phyloP scores from a whole-genome alignment of 176 grass and related monocot species.

The Zoysia japonica region DNA sequence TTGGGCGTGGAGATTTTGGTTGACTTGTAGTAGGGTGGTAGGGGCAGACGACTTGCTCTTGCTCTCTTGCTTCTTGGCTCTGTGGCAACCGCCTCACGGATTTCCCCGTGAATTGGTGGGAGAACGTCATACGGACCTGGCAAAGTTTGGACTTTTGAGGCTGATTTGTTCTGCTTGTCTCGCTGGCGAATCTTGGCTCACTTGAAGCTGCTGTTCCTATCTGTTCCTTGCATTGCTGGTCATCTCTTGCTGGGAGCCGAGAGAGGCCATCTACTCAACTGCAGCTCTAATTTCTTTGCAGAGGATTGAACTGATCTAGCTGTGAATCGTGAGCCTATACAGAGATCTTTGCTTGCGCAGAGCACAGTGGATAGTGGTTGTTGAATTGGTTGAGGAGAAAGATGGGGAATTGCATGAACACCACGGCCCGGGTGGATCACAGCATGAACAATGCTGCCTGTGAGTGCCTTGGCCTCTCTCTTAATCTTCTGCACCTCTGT shows the following conservation, averaged over 20 bases:
- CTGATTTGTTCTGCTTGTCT: too few species aligned
- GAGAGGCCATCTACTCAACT: not conserved
- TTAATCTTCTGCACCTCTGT: not conserved
- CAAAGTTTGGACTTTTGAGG: conserved; percentile 27
- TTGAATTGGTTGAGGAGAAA: conserved; percentile 38
- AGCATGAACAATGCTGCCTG: conserved; percentile 60
- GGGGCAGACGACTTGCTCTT: not conserved
- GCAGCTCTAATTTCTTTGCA: not conserved
- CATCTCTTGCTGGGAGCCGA: not conserved
- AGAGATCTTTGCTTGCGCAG: conserved; percentile 22
- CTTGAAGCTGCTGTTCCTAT: not conserved
- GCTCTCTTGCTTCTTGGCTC: conserved; percentile 21
- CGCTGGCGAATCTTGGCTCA: not conserved
- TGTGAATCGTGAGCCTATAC: not conserved
- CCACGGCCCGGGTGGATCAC: conserved; percentile 55
- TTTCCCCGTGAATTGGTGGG: not conserved
- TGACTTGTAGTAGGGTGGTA: conserved; percentile 26
- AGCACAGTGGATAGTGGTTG: conserved; percentile 32
- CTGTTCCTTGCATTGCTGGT: conserved; percentile 24
- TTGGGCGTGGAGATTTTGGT: conserved; percentile 21
- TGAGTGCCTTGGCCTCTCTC: conserved; percentile 50
- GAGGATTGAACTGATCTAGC: conserved; percentile 10
- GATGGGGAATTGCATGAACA: conserved; percentile 89
- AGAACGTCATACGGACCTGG: not conserved
- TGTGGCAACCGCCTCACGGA: not conserved